Percentiles rank a stretch among this genome's conserved stretches.
Conservation (phyloP, 163 green algal species). For the Chlamydomonas reinhardtii region DNA sequence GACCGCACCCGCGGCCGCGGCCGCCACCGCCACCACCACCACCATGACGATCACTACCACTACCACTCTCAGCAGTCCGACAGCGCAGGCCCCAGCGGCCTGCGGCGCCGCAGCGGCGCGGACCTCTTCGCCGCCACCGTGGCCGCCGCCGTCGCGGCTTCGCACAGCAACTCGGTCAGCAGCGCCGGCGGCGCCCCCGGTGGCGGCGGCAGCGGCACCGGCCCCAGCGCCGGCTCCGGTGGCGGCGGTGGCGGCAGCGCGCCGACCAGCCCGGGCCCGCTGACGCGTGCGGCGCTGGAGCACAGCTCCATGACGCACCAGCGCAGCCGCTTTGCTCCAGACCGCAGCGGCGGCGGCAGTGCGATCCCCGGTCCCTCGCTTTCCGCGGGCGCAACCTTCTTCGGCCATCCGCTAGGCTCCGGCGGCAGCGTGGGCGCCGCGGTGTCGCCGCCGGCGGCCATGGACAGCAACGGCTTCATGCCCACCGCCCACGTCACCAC, state of each 20-base stretch:
- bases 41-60: neutral
- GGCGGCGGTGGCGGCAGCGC: neutral
- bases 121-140: neutral
- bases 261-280: neutral
- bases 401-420: too few species aligned
- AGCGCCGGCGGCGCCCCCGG: neutral
- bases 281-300: neutral
- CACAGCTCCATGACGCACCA: neutral
- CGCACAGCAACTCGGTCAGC: neutral
- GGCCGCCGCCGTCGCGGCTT: neutral
- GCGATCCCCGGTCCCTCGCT: too few species aligned
- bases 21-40: neutral
- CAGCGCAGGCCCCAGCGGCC: too few species aligned
- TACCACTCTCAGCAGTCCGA: neutral
- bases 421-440: too few species aligned
- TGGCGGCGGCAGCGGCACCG: too few species aligned
- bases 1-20: too few species aligned
- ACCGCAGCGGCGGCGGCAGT: neutral
- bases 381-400: too few species aligned
- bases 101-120: neutral
- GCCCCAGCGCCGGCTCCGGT: neutral
- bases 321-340: constrained; percentile 8
- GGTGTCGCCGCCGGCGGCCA: too few species aligned
- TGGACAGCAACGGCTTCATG: too few species aligned
- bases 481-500: too few species aligned